Percentiles rank a stretch among this genome's conserved stretches.
Evolutionary conservation across 208 protist genomes (phyloP).

Genomic region (Acanthamoeba quina): DNA sequence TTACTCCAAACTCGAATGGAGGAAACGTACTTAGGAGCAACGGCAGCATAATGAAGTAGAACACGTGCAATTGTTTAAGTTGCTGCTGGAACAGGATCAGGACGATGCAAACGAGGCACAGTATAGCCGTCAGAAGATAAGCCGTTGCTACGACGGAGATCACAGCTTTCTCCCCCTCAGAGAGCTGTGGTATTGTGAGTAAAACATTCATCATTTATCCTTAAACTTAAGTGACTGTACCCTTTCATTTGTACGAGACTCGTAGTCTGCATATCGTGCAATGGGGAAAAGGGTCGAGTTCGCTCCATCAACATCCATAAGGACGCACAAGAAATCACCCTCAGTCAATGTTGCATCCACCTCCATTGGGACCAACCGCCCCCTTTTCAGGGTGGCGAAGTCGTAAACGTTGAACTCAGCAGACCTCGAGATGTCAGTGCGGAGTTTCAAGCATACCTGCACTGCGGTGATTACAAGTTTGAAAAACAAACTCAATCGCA

Average conservation of each 20-base stretch:
- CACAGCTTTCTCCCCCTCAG: background rate
- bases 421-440: background rate
- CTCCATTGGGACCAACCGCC: background rate
- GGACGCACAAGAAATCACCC: background rate
- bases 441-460: background rate
- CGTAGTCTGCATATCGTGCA: background rate
- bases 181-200: background rate
- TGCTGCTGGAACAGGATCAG: background rate
- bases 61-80: background rate
- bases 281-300: background rate
- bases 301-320: background rate
- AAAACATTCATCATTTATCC: too few relatives aligned
- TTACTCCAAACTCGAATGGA: too few relatives aligned
- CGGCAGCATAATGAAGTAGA: background rate
- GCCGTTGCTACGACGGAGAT: background rate
- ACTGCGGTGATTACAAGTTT: too few relatives aligned
- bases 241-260: background rate
- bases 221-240: too few relatives aligned
- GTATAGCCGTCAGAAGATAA: background rate
- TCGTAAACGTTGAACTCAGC: background rate
- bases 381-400: background rate
- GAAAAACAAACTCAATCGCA: too few relatives aligned
- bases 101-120: background rate
- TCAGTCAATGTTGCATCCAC: background rate
- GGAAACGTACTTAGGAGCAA: background rate